These are phyloP conservation scores for Lactarius sp. DNA, from an alignment of 768 basidiomycete genomes.

Conservation along the genomic window DNA sequence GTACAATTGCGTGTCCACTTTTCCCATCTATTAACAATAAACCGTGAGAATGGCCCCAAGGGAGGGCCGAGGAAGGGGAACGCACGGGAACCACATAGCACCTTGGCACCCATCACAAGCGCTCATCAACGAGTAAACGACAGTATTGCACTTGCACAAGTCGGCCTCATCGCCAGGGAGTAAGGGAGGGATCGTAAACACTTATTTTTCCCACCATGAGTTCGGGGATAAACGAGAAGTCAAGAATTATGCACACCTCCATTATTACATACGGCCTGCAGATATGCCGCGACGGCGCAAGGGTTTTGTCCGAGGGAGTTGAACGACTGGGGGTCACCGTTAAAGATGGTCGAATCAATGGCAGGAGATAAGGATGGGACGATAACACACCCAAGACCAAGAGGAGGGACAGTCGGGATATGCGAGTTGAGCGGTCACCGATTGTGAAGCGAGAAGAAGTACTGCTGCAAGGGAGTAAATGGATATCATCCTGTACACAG, in stretches of 20 bases:
- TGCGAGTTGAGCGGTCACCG: background rate
- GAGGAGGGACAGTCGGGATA: background rate
- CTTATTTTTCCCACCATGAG: background rate
- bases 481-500: too few relatives aligned
- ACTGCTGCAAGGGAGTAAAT: background rate
- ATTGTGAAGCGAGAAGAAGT: background rate
- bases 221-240: background rate
- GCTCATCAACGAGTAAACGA: slow-evolving; percentile 34
- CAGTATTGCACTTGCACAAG: slow-evolving; percentile 32
- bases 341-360: background rate
- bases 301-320: slow-evolving; percentile 14
- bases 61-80: background rate
- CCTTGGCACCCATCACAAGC: slow-evolving; percentile 35
- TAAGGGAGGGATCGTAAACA: background rate
- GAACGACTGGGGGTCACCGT: background rate
- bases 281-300: background rate
- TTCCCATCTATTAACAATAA: slow-evolving; percentile 1
- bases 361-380: background rate
- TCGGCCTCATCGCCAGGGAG: slow-evolving; percentile 24
- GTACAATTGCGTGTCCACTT: slow-evolving; percentile 1
- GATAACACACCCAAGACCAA: slow-evolving; percentile 13
- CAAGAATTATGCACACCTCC: slow-evolving; percentile 8
- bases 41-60: background rate
- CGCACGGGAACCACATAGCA: slow-evolving; percentile 23
- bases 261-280: slow-evolving; percentile 8